Evolutionary conservation across 495 filamentous ascomycete species (phyloP).

Genomic region (Clohesyomyces aquaticus): DNA sequence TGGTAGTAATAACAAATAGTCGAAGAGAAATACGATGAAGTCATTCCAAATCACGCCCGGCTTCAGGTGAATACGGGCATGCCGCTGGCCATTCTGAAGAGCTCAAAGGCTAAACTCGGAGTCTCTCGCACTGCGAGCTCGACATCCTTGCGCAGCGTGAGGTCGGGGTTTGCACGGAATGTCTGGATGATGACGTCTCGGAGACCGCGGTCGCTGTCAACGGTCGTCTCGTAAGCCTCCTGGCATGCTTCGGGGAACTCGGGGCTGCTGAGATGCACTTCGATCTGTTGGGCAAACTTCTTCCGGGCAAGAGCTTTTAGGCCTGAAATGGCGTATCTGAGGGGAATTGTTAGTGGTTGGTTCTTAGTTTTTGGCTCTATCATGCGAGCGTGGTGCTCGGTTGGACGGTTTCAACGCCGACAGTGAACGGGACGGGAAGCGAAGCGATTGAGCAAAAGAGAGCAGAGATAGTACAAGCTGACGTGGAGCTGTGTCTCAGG

Average conservation of each 20-base stretch:
- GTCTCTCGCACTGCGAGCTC: constrained; percentile 42
- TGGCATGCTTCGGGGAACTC: constrained; percentile 50
- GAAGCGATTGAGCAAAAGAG: neutral
- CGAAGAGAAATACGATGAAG: too few species aligned
- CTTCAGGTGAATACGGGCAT: constrained; percentile 21
- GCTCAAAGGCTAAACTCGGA: constrained; percentile 46
- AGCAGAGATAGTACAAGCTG: constrained; percentile 18
- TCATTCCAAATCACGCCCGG: too few species aligned
- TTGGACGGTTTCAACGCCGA: neutral
- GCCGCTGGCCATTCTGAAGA: constrained; percentile 40
- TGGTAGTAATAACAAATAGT: too few species aligned
- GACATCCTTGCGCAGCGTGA: constrained; percentile 45
- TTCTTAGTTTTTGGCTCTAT: constrained; percentile 1
- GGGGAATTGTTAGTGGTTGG: constrained; percentile 15
- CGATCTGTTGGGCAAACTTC: constrained; percentile 48
- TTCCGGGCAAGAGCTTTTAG: constrained; percentile 48
- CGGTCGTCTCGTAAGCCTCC: constrained; percentile 51
- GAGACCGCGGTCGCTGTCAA: constrained; percentile 49
- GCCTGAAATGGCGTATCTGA: constrained; percentile 50
- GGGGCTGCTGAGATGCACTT: constrained; percentile 39
- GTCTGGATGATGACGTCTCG: constrained; percentile 48
- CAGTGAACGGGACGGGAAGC: neutral
- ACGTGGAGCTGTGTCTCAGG: constrained; percentile 18
- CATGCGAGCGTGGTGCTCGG: neutral
- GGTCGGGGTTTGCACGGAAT: constrained; percentile 45